Base-by-base conservation (phyloP, 208 protist genomes). In the Leishmania martiniquensis region DNA sequence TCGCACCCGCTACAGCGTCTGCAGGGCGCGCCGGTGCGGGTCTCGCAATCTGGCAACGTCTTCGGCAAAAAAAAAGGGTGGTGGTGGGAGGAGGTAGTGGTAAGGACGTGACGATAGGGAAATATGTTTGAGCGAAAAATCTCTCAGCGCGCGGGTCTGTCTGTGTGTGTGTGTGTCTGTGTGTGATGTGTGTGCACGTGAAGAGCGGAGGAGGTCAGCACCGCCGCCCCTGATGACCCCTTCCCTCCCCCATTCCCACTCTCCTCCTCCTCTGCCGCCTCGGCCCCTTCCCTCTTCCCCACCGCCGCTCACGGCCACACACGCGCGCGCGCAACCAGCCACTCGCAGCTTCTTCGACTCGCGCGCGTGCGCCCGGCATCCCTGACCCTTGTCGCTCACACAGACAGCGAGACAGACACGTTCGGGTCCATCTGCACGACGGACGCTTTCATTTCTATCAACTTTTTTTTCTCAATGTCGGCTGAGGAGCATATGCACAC, bases 401-500 rank as follows among this genome's bases (percentile, higher is more conserved):
- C n/a, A n/a, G n/a, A n/a, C n/a, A n/a, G n/a, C n/a, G n/a, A n/a
- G n/a, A n/a, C 29, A 42, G 13, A 74, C 20, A 47, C 52, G 9
- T 49, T 49, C 34, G n/a, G 22, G 17, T n/a, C 32, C 1, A 62
- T 39, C 25, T 52, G 76, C 62, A 55, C 68, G 52, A 44, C 62
- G 49, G n/a, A 9, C 6, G 55, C 55, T n/a, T 32, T 4, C 12
- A 2, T 7, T 62, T n/a, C 6, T 13, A 45, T 42, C 47, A 55
- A 57, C 22, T 25, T 76, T 39, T 70, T 42, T 60, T 17, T 57
- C 44, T 69, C 57, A 7, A 83, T 83, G 79, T 74, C 79, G 5
- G 67, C 73, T 0, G 76, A 78, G 59, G 76, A 78, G 49, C 62
- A n/a, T 59, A 49, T 39, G 13, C 6, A 34, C 55, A 44, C 72